Base-by-base conservation (phyloP, 2,329 filamentous ascomycete genomes). In the Helotiales sp. region DNA sequence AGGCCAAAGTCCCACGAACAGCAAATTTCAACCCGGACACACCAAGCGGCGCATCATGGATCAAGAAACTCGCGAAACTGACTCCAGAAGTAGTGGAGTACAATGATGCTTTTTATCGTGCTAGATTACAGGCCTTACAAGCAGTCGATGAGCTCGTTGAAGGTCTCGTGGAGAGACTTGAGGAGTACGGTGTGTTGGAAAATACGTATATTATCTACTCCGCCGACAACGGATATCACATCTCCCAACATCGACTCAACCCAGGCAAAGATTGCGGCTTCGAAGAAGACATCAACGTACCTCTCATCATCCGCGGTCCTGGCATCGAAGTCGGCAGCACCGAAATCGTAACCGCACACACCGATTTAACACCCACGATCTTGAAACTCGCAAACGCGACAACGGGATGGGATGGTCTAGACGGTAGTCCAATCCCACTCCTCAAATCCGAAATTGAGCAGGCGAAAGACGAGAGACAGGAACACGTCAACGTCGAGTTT, bases 11-110 rank as follows among this genome's bases (percentile, higher is more conserved):
- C 0, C 90, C 90, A 0, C 81, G 90, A 8, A 88, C 84, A 0
- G 78, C 81, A 0, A 87, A 87, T 74, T 93, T 92, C 77, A 93
- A 93, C 71, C 89, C 90, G 0, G 82, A 86, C 2, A 78, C 80
- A 70, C 78, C 81, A 3, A 78, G 79, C 17, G 82, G 82, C 7
- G 84, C 81, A n/a, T 81, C 77, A 47, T 87, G 84, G 83, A 76
- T 86, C 13, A 75, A 76, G 1, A 71, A 77, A 2, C 78, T 86
- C 5, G 75, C 79, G 0, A 76, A 78, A 63, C 79, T 84, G 50
- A 81, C 75, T 11, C 76, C 80, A 0, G 76, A 79, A 0, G 76
- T 80, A 1, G 72, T 87, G 15, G 79, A 79, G 0, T 82, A 82
- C 66, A 81, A 83, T 22, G 86, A 87, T 64, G 72, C 82, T 17